These are phyloP conservation scores for Strobilomyces dryophilus DNA, from an alignment of 768 basidiomycete species.

Conservation along the genomic window DNA sequence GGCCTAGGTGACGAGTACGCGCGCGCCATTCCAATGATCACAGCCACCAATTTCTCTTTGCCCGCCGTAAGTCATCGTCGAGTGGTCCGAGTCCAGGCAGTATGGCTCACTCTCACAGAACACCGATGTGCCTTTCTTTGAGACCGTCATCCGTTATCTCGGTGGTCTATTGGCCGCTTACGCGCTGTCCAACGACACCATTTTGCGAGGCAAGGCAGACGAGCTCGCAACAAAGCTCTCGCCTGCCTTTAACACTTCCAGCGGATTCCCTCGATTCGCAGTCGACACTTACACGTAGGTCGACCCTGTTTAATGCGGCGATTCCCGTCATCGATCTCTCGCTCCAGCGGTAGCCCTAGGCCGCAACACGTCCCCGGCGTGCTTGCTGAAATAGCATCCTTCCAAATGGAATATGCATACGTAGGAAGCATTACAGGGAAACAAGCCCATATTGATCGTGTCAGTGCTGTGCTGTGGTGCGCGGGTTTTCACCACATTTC, in stretches of 20 bases:
- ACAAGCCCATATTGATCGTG: constrained; percentile 54
- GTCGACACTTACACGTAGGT: constrained; percentile 63
- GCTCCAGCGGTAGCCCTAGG: background rate
- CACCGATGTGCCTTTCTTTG: constrained; percentile 57
- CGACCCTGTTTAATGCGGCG: background rate
- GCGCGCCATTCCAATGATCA: constrained; percentile 54
- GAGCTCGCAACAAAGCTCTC: constrained; percentile 73
- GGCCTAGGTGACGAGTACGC: constrained; percentile 66
- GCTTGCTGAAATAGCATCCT: constrained; percentile 77
- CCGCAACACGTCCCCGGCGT: constrained; percentile 36
- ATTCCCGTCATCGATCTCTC: constrained; percentile 1
- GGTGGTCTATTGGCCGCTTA: constrained; percentile 86
- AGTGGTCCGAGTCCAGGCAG: background rate
- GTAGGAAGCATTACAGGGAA: constrained; percentile 76
- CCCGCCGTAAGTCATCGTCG: constrained; percentile 33
- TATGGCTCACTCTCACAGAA: constrained; percentile 13
- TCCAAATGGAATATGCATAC: constrained; percentile 84
- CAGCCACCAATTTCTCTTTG: constrained; percentile 46
- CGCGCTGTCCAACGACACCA: constrained; percentile 60
- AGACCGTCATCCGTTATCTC: constrained; percentile 87
- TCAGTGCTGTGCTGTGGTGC: constrained; percentile 24
- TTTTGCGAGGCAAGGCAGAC: constrained; percentile 67
- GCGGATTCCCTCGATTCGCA: constrained; percentile 66
- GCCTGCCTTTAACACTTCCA: constrained; percentile 64
- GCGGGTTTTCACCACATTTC: background rate